A percentile compares a stretch with the other conserved stretches of the same genome.
These are phyloP conservation scores for Cyanodermella asteris DNA, from an alignment of 2,329 filamentous ascomycete genomes.

Conservation along the genomic window DNA sequence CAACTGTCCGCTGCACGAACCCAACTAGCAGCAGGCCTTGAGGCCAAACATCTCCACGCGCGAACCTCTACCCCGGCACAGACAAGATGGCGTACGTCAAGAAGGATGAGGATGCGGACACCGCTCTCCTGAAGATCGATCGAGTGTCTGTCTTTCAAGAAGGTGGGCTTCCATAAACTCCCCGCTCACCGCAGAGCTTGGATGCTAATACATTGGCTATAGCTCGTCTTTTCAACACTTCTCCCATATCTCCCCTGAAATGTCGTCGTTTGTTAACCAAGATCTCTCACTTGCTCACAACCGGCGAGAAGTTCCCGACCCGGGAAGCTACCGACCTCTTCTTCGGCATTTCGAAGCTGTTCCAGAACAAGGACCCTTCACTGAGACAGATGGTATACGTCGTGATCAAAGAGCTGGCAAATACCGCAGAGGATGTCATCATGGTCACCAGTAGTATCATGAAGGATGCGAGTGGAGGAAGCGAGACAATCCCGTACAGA, in stretches of 20 bases:
- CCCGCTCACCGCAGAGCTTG: conserved; percentile 7
- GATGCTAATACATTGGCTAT: conserved; percentile 10
- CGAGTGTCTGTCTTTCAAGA: conserved; percentile 97
- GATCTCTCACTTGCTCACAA: conserved; percentile 88
- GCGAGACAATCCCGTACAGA: conserved; percentile 78
- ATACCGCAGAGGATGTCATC: conserved; percentile 93
- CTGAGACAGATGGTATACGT: conserved; percentile 98
- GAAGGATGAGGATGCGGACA: conserved; percentile 95
- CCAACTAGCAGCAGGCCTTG: too few relatives aligned
- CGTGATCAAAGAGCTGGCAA: conserved; percentile 90
- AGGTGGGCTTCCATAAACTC: conserved; percentile 36
- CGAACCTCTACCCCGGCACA: conserved; percentile 1
- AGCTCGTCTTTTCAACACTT: conserved; percentile 96
- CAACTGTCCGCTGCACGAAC: neutral
- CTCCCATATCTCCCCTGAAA: conserved; percentile 87
- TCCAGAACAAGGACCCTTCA: conserved; percentile 97
- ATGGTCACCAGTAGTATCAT: conserved; percentile 99
- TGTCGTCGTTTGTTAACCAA: conserved; percentile 95
- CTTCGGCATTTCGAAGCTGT: conserved; percentile 96
- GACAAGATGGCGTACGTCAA: conserved; percentile 79
- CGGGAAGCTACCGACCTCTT: conserved; percentile 96
- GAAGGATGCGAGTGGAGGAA: conserved; percentile 95
- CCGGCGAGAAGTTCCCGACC: conserved; percentile 86
- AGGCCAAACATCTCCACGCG: neutral
- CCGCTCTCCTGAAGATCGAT: conserved; percentile 88